Percentiles rank a stretch among this genome's conserved stretches.
These are phyloP conservation scores for Clathrospora elynae DNA, from an alignment of 2,329 filamentous ascomycete genomes.

Conservation along the genomic window DNA sequence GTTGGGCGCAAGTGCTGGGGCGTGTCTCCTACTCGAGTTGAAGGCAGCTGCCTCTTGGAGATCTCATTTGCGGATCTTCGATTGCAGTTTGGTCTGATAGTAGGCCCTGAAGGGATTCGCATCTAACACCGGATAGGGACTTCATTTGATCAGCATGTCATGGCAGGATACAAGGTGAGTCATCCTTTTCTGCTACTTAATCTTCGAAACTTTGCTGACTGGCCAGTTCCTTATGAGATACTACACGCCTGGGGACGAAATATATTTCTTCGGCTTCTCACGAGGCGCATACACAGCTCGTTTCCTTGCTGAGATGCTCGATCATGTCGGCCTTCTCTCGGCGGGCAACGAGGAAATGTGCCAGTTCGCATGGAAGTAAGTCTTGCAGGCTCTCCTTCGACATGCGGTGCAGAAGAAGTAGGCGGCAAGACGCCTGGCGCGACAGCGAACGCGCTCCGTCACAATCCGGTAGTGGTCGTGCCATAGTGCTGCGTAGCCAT, in stretches of 20 bases:
- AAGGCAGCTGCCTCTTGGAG: no score
- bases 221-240: constrained; percentile 56
- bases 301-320: constrained; percentile 76
- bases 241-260: constrained; percentile 55
- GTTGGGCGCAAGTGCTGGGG: no score
- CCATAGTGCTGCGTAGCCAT: no score
- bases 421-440: no score
- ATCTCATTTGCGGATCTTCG: no score
- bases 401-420: no score
- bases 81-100: no score
- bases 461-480: no score
- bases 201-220: background rate
- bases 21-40: no score
- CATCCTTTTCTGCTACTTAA: background rate
- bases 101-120: no score
- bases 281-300: constrained; percentile 58
- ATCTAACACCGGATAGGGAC: constrained; percentile 57
- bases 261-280: constrained; percentile 58
- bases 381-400: no score
- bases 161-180: constrained; percentile 79
- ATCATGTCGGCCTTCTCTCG: constrained; percentile 77
- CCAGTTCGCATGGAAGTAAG: constrained; percentile 75
- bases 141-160: constrained; percentile 81
- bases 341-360: constrained; percentile 87
- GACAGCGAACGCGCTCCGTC: no score